Conservation (phyloP, 371 early-diverging fungal species). For the Mucor circinelloides region DNA sequence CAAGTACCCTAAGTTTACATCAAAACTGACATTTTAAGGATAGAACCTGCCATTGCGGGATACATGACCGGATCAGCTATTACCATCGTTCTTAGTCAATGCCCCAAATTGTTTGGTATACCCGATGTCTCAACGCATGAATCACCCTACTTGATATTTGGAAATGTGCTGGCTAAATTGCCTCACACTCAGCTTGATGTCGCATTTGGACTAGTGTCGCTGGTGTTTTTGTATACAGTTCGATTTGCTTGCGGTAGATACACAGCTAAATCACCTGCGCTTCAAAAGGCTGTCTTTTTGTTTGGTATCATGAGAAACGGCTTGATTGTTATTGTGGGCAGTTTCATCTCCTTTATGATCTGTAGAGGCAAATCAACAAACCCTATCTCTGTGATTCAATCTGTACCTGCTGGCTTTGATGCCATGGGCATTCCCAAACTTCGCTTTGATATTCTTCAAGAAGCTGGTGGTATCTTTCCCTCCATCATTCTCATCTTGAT, state of each 20-base stretch:
- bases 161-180: conserved; percentile 44
- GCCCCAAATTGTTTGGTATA: conserved; percentile 75
- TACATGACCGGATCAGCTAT: conserved; percentile 78
- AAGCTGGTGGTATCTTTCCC: conserved; percentile 51
- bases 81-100: conserved; percentile 74
- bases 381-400: conserved; percentile 58
- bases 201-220: conserved; percentile 48
- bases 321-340: conserved; percentile 45
- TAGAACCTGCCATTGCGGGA: conserved; percentile 66
- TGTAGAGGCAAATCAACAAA: conserved; percentile 20
- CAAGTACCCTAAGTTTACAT: conserved; percentile 1
- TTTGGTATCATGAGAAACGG: conserved; percentile 52
- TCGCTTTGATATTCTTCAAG: conserved; percentile 38
- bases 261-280: conserved; percentile 24
- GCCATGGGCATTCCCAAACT: conserved; percentile 54
- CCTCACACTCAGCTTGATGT: conserved; percentile 45
- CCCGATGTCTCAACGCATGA: conserved; percentile 57
- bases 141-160: conserved; percentile 53
- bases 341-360: conserved; percentile 41
- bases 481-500: conserved; percentile 72
- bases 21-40: neutral
- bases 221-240: conserved; percentile 44
- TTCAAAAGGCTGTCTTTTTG: conserved; percentile 39
- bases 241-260: conserved; percentile 35
- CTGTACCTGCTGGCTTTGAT: conserved; percentile 72